Conservation (phyloP, 148 eudicot genomes). For the Arctostaphylos glauca region DNA sequence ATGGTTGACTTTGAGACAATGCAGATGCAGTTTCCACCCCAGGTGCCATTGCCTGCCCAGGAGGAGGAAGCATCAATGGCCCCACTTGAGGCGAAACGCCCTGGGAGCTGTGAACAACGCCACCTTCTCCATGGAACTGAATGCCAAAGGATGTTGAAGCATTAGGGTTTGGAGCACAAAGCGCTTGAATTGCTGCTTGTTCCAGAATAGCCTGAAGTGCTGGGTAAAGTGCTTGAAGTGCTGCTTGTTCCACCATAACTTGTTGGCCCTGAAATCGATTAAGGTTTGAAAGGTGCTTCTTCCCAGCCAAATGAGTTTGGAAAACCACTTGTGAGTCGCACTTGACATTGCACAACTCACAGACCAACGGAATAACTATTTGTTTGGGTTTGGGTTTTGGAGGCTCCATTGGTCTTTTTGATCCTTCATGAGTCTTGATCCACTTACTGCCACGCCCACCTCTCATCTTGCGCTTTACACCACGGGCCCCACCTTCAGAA, state of each 20-base stretch:
- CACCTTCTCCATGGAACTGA: slow-evolving; percentile 35
- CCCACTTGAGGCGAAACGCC: slow-evolving; percentile 36
- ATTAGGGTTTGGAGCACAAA: slow-evolving; percentile 40
- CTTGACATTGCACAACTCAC: slow-evolving; percentile 70
- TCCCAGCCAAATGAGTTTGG: slow-evolving; percentile 65
- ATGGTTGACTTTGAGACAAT: background rate
- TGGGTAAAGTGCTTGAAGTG: slow-evolving; percentile 48
- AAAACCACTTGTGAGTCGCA: slow-evolving; percentile 68
- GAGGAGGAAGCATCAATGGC: slow-evolving; percentile 38
- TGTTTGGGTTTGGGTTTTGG: slow-evolving; percentile 37
- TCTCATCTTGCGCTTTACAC: slow-evolving; percentile 56
- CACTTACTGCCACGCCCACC: slow-evolving; percentile 51
- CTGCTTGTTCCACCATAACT: slow-evolving; percentile 46
- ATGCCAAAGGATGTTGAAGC: slow-evolving; percentile 32
- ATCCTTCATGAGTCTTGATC: slow-evolving; percentile 38
- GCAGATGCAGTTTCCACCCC: slow-evolving; percentile 17
- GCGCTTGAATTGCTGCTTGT: slow-evolving; percentile 39
- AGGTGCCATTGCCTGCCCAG: slow-evolving; percentile 31
- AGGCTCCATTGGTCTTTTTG: slow-evolving; percentile 40
- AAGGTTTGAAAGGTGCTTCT: slow-evolving; percentile 56
- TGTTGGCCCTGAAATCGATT: slow-evolving; percentile 59
- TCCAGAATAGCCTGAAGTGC: slow-evolving; percentile 46
- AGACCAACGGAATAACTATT: slow-evolving; percentile 38
- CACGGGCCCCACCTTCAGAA: slow-evolving; percentile 34
- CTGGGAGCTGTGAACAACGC: slow-evolving; percentile 35